A percentile compares a stretch with the other conserved stretches of the same genome.
Evolutionary conservation across 768 basidiomycete genomes (phyloP).

Genomic region (Mycena amicta): DNA sequence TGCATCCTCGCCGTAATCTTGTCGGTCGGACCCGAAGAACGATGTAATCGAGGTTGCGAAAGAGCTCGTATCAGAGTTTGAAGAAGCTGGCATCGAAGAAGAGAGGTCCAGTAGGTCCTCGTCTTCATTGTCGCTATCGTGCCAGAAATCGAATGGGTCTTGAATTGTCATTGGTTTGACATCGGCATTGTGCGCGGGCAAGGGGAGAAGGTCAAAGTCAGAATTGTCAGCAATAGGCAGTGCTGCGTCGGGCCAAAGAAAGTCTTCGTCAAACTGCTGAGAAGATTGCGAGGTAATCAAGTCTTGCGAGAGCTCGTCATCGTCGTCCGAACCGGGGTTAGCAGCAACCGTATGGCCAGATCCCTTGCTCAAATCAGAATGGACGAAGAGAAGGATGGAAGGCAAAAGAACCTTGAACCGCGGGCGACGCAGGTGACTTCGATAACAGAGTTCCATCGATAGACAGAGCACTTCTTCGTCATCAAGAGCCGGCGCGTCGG

Average conservation of each 20-base stretch:
- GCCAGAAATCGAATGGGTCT: constrained; percentile 18
- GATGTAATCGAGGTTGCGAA: neutral
- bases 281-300: constrained; percentile 19
- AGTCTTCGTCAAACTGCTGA: constrained; percentile 20
- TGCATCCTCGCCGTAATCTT: neutral
- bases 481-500: constrained; percentile 24
- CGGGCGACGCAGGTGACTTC: constrained; percentile 40
- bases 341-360: constrained; percentile 1
- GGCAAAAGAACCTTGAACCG: constrained; percentile 48
- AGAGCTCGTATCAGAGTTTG: neutral
- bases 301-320: constrained; percentile 25
- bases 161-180: constrained; percentile 13
- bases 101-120: constrained; percentile 10
- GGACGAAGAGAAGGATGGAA: constrained; percentile 10
- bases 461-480: constrained; percentile 42
- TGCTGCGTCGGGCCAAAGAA: constrained; percentile 9
- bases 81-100: too few species aligned
- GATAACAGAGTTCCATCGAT: constrained; percentile 48
- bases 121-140: constrained; percentile 5
- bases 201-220: too few species aligned
- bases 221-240: neutral
- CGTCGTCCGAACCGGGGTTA: constrained; percentile 19
- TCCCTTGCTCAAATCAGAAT: constrained; percentile 19
- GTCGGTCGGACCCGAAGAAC: neutral
- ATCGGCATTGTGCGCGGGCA: neutral